Conservation (phyloP, 768 basidiomycete species). For the Obba rivulosa region DNA sequence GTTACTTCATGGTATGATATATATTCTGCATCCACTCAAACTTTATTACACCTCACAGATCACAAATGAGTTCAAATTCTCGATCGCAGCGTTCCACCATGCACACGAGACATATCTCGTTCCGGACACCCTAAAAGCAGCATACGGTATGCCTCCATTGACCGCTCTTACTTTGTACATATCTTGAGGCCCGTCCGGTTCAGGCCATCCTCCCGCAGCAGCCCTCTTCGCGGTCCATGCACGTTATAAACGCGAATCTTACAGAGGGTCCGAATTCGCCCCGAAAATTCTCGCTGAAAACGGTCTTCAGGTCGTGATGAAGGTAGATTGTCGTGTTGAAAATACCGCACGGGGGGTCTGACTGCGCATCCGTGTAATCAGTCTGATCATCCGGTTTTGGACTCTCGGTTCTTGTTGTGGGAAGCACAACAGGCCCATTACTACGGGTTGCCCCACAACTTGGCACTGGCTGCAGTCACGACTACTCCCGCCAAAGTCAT, state of each 20-base stretch:
- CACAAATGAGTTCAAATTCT: conserved; percentile 87
- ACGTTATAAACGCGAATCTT: conserved; percentile 61
- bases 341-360: not conserved
- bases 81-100: conserved; percentile 78
- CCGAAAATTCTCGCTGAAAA: conserved; percentile 53
- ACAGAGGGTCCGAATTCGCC: conserved; percentile 61
- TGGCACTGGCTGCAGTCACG: conserved; percentile 67
- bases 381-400: conserved; percentile 49
- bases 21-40: not conserved
- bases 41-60: conserved; percentile 39
- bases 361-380: conserved; percentile 16
- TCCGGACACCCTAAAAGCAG: conserved; percentile 71
- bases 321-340: conserved; percentile 29
- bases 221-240: conserved; percentile 81
- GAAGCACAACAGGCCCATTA: conserved; percentile 66
- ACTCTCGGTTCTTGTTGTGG: conserved; percentile 51
- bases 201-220: conserved; percentile 57
- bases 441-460: conserved; percentile 60
- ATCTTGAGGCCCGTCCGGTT: not conserved
- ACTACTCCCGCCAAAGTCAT: conserved; percentile 64
- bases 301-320: conserved; percentile 56
- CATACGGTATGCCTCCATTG: conserved; percentile 35
- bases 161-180: not conserved
- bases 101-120: conserved; percentile 92
- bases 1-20: not conserved